Base-by-base conservation (phyloP, 306 rosid species). In the Vigna nakashimae region DNA sequence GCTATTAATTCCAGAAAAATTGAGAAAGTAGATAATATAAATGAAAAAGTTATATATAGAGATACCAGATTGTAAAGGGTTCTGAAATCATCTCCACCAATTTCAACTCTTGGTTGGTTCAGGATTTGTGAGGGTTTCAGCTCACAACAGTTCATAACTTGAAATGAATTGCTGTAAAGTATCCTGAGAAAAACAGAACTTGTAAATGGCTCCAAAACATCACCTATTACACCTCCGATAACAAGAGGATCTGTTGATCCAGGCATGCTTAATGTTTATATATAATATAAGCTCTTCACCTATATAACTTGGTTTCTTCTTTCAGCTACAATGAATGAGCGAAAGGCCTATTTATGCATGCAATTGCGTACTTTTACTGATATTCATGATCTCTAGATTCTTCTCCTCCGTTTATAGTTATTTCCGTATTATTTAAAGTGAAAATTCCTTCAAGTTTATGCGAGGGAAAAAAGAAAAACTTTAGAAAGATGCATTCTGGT, bases 81-180 rank as follows among this genome's bases (percentile, higher is more conserved):
- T 11, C 78, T 73, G 48, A 77, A 5, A 48, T 81, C 85, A 73
- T 84, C 63, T 14, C 81, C 88, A 53, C 83, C 88, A 77, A 84
- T 3, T 1, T 62, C 56, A 77, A 84, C 88, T 75, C 85, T 77
- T 12, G 88, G 88, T 7, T 22, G 81, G 45, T 68, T 73, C 1
- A 60, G 6, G 4, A 81, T 42, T 45, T 73, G 88, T 11, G 80
- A 74, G 24, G 84, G 84, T 22, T n/a, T 80, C 28, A 74, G 65
- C 45, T 80, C 84, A 17, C 57, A 36, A 15, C 80, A 76, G 38
- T 66, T 80, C 3, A 74, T 38, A 30, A 74, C 71, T 13, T 80
- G 65, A 4, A 9, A 6, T 62, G 24, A 5, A 20, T 65, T 43
- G 20, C 38, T 2, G 40, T 64, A 73, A 8, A 43, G 4, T 8